phyloP scores from a whole-genome alignment of 2,329 filamentous ascomycete genomes.

The Rutstroemia sp. region DNA sequence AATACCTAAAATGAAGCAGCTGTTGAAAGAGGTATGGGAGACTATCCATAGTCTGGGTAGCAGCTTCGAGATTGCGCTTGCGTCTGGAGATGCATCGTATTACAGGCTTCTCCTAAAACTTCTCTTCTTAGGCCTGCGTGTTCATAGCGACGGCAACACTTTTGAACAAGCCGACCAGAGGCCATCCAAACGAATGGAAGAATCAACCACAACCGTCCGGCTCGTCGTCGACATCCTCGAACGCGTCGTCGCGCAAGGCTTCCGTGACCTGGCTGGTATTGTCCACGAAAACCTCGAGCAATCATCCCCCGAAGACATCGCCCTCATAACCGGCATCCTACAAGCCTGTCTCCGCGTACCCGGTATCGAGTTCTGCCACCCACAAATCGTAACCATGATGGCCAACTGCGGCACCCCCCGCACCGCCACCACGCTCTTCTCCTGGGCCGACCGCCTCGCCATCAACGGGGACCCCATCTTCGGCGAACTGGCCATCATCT shows the following conservation, averaged over 20 bases:
- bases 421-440: conserved; percentile 80
- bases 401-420: conserved; percentile 66
- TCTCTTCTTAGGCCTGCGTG: conserved; percentile 73
- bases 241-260: conserved; percentile 70
- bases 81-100: conserved; percentile 54
- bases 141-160: conserved; percentile 38
- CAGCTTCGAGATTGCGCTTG: conserved; percentile 53
- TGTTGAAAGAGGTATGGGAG: conserved; percentile 54
- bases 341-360: conserved; percentile 78
- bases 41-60: conserved; percentile 45
- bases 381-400: conserved; percentile 64
- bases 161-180: conserved; percentile 12
- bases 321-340: conserved; percentile 78
- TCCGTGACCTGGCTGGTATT: conserved; percentile 71
- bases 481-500: conserved; percentile 82
- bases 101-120: conserved; percentile 79
- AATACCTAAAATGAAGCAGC: conserved; percentile 41
- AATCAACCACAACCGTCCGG: conserved; percentile 30
- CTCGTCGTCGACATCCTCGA: conserved; percentile 66
- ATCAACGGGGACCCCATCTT: conserved; percentile 80
- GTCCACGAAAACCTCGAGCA: conserved; percentile 67
- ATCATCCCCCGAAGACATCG: conserved; percentile 71
- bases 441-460: conserved; percentile 81
- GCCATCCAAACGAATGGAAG: conserved; percentile 14
- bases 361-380: conserved; percentile 62